Evolutionary conservation across 805 yeast genomes (phyloP), one percentile per base, ranked within the genome.

Genomic region (Tetrapisispora namnaoensis): DNA sequence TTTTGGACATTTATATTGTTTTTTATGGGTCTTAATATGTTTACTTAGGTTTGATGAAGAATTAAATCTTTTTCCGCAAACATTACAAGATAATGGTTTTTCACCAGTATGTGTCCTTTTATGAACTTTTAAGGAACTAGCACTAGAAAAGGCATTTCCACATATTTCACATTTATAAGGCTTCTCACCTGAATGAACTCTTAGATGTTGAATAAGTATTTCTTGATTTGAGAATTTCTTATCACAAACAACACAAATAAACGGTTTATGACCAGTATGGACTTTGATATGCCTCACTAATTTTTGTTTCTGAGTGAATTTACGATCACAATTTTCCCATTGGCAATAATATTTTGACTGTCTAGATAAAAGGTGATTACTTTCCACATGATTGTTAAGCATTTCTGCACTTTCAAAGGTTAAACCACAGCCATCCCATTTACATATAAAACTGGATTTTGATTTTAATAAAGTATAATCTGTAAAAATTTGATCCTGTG

Each of bases 1-100:
- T 27, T 55, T 51, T 1, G 65, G 70, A 60, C 87, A 82, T 50
- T 69, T 71, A 60, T 63, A 78, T 44, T 66, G 59, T 50, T 81
- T 75, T 39, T 70, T 68, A 63, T 91, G 99, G 1, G 81, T 83
- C 60, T 77, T 83, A 80, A 87, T 76, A 64, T 91, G 99, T 59
- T 91, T 91, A 20, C 86, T 82, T 56, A 91, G 70, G 63, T 91
- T 93, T 17, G 95, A 83, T 44, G 91, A 81, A 65, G 93, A 98
- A 51, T 91, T 83, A 61, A 91, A 91, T 47, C 86, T 67, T 63
- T 86, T 89, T 17, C 79, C 82, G 63, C 99, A 91, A 1, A 86
- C 83, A 53, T 80, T 82, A 66, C 98, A 91, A 34, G 66, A 70
- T 55, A 91, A 70, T 2, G 97, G 97, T 64, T 84, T 87, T 51